Conservation (phyloP, 1,284 basidiomycete species). For the Wallemia mellicola region DNA sequence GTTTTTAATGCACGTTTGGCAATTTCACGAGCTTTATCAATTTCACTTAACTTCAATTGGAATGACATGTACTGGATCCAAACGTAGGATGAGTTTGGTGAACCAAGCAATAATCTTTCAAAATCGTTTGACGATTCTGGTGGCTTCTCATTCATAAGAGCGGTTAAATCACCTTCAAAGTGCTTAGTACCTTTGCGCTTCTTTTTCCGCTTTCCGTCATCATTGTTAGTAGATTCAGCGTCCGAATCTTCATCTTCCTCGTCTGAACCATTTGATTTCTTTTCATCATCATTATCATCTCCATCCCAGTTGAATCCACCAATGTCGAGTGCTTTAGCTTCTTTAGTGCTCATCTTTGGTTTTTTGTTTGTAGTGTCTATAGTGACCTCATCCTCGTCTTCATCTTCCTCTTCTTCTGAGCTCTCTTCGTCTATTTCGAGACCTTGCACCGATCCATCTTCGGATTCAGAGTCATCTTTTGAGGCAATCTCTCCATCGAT, state of each 20-base stretch:
- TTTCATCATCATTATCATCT: constrained; percentile 9
- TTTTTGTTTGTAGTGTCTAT: constrained; percentile 6
- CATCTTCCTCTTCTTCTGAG: constrained; percentile 11
- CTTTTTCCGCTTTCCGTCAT: constrained; percentile 19
- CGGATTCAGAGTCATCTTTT: constrained; percentile 7
- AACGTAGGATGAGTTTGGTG: constrained; percentile 85
- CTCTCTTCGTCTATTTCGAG: constrained; percentile 14
- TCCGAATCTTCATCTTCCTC: constrained; percentile 7
- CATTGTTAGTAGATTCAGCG: constrained; percentile 22
- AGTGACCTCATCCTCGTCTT: constrained; percentile 10
- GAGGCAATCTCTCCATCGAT: constrained; percentile 7
- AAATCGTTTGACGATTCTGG: constrained; percentile 83
- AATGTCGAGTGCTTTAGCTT: neutral
- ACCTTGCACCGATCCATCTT: constrained; percentile 6
- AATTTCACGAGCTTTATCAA: constrained; percentile 72
- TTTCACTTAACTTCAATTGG: constrained; percentile 76
- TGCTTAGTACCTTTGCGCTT: constrained; percentile 23
- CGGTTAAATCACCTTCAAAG: constrained; percentile 52
- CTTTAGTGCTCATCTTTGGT: constrained; percentile 3
- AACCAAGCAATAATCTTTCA: constrained; percentile 73
- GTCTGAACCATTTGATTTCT: constrained; percentile 8
- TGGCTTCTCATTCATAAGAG: constrained; percentile 46
- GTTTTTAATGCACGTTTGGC: constrained; percentile 54
- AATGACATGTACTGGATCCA: constrained; percentile 99
- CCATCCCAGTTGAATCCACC: constrained; percentile 24